Base-by-base conservation (phyloP, 257 asterid genomes). In the Verbascum thapsus region DNA sequence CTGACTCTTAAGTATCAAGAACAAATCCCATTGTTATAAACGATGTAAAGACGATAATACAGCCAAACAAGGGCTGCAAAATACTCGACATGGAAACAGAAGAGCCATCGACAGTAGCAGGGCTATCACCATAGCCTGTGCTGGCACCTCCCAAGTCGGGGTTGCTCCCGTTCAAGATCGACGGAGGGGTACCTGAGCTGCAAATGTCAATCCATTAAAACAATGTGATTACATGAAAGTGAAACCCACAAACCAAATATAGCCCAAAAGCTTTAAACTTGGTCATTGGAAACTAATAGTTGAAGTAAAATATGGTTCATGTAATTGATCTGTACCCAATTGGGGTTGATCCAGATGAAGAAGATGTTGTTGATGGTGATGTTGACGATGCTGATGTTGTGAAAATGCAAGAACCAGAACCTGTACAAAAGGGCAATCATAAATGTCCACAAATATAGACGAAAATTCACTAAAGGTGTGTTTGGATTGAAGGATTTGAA, bases 361-460 rank as follows among this genome's bases (percentile, higher is more conserved):
- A 73, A 52, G 88, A 35, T 23, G 88, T 54, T 9, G 74, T 63
- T 7, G 80, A 42, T 11, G 86, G 74, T 2, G 88, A 53, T 26
- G 88, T 10, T 3, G 89, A 51, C 8, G 80, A 52, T 3, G 92
- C 78, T 11, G 58, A 59, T 40, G 83, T 6, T 6, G 88, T 57
- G 47, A 26, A 88, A 59, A 66, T 37, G 73, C 98, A 91, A 22
- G 95, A 79, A 45, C 88, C 94, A 30, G 78, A 51, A 65, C 96
- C 98, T 91, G 79, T 5, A 59, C 7, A 2, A 1, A 11, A 39
- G 23, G 47, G 20, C 50, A 51, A 56, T 15, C 20, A 52, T 66
- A 40, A 41, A 54, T 9, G 40, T 17, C 35, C 34, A 37, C 45
- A 23, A 8, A 11, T 12, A n/a, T 45, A 11, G 4, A 11, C 4